A percentile compares a stretch with the other conserved stretches of the same genome.
These are phyloP conservation scores for Chytridium lagenaria DNA, from an alignment of 371 early-diverging fungal species.

Conservation along the genomic window DNA sequence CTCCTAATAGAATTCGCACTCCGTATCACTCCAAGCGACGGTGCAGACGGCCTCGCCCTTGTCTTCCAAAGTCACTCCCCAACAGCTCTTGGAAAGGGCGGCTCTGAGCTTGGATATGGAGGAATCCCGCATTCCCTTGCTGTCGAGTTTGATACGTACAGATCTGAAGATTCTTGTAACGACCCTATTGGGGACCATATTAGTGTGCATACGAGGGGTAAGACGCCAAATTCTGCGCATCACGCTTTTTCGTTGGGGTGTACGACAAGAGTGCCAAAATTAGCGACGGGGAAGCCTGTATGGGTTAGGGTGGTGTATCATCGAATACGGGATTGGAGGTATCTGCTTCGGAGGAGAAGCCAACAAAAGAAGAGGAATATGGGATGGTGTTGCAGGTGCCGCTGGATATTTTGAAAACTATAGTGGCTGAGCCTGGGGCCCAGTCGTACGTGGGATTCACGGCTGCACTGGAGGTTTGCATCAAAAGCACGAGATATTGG, in stretches of 20 bases:
- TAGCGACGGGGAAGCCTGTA: conserved; percentile 41
- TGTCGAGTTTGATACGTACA: conserved; percentile 64
- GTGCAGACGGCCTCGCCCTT: conserved; percentile 45
- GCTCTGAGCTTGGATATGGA: conserved; percentile 25
- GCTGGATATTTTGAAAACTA: conserved; percentile 9
- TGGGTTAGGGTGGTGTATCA: conserved; percentile 16
- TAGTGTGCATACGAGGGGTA: conserved; percentile 52
- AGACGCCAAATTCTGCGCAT: conserved; percentile 51
- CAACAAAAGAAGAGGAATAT: neutral
- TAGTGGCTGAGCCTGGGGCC: conserved; percentile 44
- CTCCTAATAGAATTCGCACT: conserved; percentile 28
- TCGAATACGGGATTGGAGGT: neutral
- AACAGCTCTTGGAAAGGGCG: conserved; percentile 23
- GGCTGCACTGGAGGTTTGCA: conserved; percentile 63
- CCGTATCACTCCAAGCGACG: conserved; percentile 28
- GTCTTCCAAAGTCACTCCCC: conserved; percentile 17
- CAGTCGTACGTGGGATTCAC: conserved; percentile 59
- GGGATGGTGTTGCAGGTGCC: neutral
- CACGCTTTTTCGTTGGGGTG: conserved; percentile 56
- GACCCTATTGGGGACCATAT: conserved; percentile 65
- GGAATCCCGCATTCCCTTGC: conserved; percentile 49
- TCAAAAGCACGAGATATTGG: conserved; percentile 54
- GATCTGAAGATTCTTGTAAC: conserved; percentile 48
- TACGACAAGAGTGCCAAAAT: conserved; percentile 48
- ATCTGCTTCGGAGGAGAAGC: neutral